Percentiles rank a stretch among this genome's conserved stretches.
These are phyloP conservation scores for Vitis hybrid DNA, from an alignment of 177 flowering plant species.

Conservation along the genomic window DNA sequence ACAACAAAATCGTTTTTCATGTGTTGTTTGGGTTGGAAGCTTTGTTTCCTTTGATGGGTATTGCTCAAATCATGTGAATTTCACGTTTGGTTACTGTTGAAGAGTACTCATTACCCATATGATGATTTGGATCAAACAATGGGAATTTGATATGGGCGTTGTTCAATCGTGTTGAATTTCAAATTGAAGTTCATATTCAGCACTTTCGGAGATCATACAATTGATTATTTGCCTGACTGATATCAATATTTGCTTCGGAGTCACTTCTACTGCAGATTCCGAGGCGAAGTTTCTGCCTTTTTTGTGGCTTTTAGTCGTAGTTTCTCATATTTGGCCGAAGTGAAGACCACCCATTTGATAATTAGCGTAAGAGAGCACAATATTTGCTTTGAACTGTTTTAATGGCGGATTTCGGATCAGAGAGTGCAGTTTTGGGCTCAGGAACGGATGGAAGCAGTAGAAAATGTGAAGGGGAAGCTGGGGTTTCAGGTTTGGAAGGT, in stretches of 20 bases:
- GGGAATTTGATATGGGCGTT: no score
- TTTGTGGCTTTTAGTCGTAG: no score
- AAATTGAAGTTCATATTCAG: background rate
- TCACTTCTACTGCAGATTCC: conserved; percentile 35
- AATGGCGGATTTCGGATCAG: conserved; percentile 19
- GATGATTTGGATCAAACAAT: no score
- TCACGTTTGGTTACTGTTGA: no score
- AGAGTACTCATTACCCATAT: no score
- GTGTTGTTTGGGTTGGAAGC: background rate
- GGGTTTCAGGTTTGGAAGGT: conserved; percentile 10
- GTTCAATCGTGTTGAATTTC: no score
- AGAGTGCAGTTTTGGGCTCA: conserved; percentile 3
- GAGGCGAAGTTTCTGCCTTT: conserved; percentile 2
- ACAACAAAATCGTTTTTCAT: background rate
- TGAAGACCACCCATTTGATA: no score
- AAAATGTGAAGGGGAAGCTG: conserved; percentile 16
- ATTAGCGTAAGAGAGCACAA: no score
- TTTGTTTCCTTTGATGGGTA: background rate
- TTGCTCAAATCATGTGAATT: background rate
- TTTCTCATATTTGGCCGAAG: no score
- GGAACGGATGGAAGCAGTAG: conserved; percentile 6
- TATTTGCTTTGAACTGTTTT: background rate
- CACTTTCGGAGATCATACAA: background rate
- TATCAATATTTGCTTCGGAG: conserved; percentile 3
- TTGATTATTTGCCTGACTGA: background rate